phyloP scores from a whole-genome alignment of 768 basidiomycete genomes.

The Royoungia palumana region DNA sequence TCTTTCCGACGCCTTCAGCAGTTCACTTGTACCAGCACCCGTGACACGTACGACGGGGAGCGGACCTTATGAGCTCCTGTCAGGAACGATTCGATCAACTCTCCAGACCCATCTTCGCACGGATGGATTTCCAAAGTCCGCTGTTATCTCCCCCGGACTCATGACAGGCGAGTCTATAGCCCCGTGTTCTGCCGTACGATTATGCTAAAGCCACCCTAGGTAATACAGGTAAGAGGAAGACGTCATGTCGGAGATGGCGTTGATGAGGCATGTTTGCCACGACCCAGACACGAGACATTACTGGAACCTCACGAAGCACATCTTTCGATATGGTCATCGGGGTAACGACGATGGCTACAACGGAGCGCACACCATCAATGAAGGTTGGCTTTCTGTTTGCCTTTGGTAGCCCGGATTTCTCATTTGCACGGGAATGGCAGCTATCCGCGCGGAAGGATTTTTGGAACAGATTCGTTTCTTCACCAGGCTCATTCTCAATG shows the following conservation, averaged over 20 bases:
- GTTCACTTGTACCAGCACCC: slow-evolving; percentile 39
- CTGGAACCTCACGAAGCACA: slow-evolving; percentile 44
- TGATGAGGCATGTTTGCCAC: slow-evolving; percentile 11
- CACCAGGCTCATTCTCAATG: slow-evolving; percentile 32
- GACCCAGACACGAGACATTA: slow-evolving; percentile 42
- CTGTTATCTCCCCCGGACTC: slow-evolving; percentile 37
- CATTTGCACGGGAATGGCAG: slow-evolving; percentile 11
- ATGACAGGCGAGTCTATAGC: slow-evolving; percentile 15
- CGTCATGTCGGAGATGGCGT: slow-evolving; percentile 19
- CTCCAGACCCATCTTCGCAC: slow-evolving; percentile 31
- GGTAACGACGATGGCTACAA: slow-evolving; percentile 33
- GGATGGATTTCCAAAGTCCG: slow-evolving; percentile 19
- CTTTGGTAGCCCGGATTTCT: slow-evolving; percentile 4
- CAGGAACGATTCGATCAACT: slow-evolving; percentile 42
- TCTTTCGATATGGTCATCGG: slow-evolving; percentile 45
- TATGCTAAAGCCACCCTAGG: slow-evolving; percentile 11
- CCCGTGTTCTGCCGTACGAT: background rate
- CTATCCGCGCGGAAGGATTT: slow-evolving; percentile 28
- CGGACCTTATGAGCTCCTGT: slow-evolving; percentile 39
- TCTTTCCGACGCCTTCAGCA: slow-evolving; percentile 35
- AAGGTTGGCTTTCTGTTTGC: slow-evolving; percentile 17
- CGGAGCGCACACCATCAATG: slow-evolving; percentile 29
- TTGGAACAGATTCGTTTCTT: slow-evolving; percentile 33
- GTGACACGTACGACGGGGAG: slow-evolving; percentile 37
- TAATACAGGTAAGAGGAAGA: slow-evolving; percentile 22